Evolutionary conservation across 257 asterid genomes (phyloP).

Genomic region (Solanum stenotomum): DNA sequence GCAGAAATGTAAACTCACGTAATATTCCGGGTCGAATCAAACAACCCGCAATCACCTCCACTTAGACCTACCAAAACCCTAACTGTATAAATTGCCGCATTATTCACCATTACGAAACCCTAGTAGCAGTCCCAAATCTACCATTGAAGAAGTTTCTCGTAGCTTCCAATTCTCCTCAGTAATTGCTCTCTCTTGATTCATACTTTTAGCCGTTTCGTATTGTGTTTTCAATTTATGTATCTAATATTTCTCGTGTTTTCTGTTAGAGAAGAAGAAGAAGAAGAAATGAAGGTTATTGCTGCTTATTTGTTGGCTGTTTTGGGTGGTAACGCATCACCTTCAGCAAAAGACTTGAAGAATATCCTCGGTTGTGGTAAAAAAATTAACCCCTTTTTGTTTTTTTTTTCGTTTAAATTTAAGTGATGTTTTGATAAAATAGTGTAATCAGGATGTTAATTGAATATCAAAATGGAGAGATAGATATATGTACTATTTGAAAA

Average conservation of each 20-base stretch:
- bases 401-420: neutral
- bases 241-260: neutral
- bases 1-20: neutral
- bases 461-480: neutral
- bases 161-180: neutral
- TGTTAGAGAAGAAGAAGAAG: neutral
- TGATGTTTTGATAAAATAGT: neutral
- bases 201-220: no score
- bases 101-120: neutral
- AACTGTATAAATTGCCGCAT: neutral
- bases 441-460: neutral
- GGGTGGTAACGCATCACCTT: constrained; percentile 5
- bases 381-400: neutral
- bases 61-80: neutral
- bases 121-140: neutral
- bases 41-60: neutral
- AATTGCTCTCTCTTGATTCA: neutral
- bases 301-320: constrained; percentile 7
- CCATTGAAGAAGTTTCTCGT: neutral
- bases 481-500: neutral
- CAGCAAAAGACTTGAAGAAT: neutral
- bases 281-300: constrained; percentile 1
- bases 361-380: neutral
- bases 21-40: neutral
- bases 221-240: neutral